Conservation (phyloP, 1,284 basidiomycete genomes). For the Ceratobasidium sp. region DNA sequence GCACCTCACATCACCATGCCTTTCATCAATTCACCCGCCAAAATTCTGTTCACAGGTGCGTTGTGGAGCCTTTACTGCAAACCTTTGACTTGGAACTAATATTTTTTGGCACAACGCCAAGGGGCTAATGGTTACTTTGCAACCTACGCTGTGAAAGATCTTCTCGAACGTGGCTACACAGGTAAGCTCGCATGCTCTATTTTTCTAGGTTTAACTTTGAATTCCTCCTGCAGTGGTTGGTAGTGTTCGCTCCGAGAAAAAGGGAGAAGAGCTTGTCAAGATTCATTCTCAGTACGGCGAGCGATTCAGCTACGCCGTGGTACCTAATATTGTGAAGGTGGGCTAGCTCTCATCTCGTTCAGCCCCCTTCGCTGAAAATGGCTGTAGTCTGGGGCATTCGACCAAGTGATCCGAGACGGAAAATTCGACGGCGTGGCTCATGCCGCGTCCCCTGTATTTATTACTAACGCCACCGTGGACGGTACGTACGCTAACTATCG, state of each 20-base stretch:
- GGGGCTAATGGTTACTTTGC: conserved; percentile 14
- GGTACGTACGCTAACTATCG: neutral
- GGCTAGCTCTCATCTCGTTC: neutral
- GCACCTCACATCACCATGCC: neutral
- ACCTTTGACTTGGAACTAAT: neutral
- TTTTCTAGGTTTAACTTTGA: neutral
- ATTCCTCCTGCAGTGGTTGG: neutral
- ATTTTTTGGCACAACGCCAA: neutral
- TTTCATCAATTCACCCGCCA: neutral
- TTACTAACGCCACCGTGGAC: conserved; percentile 1
- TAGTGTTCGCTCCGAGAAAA: neutral
- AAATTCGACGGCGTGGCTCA: conserved; percentile 34
- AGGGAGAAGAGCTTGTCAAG: conserved; percentile 4
- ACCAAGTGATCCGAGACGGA: conserved; percentile 23
- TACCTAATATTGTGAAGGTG: conserved; percentile 3
- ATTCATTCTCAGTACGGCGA: neutral
- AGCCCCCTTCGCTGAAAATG: neutral
- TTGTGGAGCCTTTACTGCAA: neutral
- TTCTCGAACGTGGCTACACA: conserved; percentile 10
- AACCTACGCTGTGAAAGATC: neutral
- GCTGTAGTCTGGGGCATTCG: conserved; percentile 33
- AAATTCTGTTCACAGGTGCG: conserved; percentile 10
- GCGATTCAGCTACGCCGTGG: neutral
- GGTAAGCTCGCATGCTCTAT: neutral
- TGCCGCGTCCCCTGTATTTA: conserved; percentile 24